Evolutionary conservation across 2,329 filamentous ascomycete species (phyloP).

Genomic region (Dactylellina cionopaga): DNA sequence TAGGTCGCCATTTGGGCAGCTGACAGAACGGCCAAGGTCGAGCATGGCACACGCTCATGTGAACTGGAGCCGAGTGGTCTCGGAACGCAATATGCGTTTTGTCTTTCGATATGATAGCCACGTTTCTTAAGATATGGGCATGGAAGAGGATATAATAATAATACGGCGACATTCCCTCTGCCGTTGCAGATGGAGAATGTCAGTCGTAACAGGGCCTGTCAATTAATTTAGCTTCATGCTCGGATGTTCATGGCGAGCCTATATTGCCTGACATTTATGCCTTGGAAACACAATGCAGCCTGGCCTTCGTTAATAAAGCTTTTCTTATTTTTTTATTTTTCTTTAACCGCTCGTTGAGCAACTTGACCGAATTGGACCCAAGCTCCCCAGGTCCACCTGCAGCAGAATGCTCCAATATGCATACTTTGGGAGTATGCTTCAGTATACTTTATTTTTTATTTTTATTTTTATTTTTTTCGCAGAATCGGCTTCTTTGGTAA

Average conservation of each 20-base stretch:
- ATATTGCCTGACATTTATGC: slow-evolving; percentile 39
- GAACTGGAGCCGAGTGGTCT: slow-evolving; percentile 19
- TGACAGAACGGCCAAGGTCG: slow-evolving; percentile 40
- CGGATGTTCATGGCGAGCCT: slow-evolving; percentile 40
- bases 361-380: slow-evolving; percentile 21
- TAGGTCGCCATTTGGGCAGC: slow-evolving; percentile 50
- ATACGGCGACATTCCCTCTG: slow-evolving; percentile 48
- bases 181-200: slow-evolving; percentile 36
- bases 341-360: slow-evolving; percentile 17
- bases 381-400: slow-evolving; percentile 40
- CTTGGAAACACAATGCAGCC: slow-evolving; percentile 15
- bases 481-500: slow-evolving; percentile 19
- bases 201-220: slow-evolving; percentile 18
- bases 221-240: slow-evolving; percentile 32
- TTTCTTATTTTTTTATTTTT: slow-evolving; percentile 11
- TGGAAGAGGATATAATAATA: slow-evolving; percentile 9
- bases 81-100: not conserved
- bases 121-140: slow-evolving; percentile 34
- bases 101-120: slow-evolving; percentile 33
- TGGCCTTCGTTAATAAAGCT: slow-evolving; percentile 36
- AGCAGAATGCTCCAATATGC: not conserved
- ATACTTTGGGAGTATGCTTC: slow-evolving; percentile 9
- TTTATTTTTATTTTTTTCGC: too few relatives aligned
- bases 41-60: slow-evolving; percentile 42
- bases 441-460: too few relatives aligned